A percentile compares a stretch with the other conserved stretches of the same genome.
These are phyloP conservation scores for Peronospora belbahrii DNA, from an alignment of 352 stramenopile species.

Conservation along the genomic window DNA sequence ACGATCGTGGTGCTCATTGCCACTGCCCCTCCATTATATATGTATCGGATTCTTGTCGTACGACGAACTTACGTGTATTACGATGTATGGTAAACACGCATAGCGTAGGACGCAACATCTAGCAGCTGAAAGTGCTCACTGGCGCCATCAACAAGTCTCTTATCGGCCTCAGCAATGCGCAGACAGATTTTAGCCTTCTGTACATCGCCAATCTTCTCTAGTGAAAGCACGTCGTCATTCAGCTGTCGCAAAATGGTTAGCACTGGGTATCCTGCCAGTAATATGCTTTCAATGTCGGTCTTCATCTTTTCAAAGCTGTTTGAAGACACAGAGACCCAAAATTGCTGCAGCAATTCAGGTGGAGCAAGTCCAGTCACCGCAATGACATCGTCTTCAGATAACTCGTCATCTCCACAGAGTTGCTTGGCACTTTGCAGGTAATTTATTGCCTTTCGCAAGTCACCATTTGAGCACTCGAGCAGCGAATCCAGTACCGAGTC, in stretches of 20 bases:
- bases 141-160: constrained; percentile 92
- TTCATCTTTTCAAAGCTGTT: constrained; percentile 89
- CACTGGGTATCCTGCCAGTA: constrained; percentile 89
- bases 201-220: constrained; percentile 77
- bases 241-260: constrained; percentile 89
- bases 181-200: constrained; percentile 92
- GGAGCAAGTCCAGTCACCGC: constrained; percentile 80
- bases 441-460: constrained; percentile 97
- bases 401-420: constrained; percentile 72
- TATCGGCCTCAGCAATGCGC: constrained; percentile 93
- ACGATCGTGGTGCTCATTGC: constrained; percentile 6
- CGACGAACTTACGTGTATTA: constrained; percentile 8
- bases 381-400: constrained; percentile 71
- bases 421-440: constrained; percentile 96
- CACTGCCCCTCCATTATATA: constrained; percentile 7
- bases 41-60: constrained; percentile 9
- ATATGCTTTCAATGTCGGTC: constrained; percentile 86
- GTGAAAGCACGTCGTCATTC: constrained; percentile 64
- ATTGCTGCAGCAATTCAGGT: constrained; percentile 60
- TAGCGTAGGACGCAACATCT: constrained; percentile 87
- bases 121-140: constrained; percentile 96
- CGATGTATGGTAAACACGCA: constrained; percentile 55
- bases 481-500: constrained; percentile 85
- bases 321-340: constrained; percentile 70
- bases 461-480: constrained; percentile 89